Base-by-base conservation (phyloP, 2,329 filamentous ascomycete species). In the Cercospora nicotianae region DNA sequence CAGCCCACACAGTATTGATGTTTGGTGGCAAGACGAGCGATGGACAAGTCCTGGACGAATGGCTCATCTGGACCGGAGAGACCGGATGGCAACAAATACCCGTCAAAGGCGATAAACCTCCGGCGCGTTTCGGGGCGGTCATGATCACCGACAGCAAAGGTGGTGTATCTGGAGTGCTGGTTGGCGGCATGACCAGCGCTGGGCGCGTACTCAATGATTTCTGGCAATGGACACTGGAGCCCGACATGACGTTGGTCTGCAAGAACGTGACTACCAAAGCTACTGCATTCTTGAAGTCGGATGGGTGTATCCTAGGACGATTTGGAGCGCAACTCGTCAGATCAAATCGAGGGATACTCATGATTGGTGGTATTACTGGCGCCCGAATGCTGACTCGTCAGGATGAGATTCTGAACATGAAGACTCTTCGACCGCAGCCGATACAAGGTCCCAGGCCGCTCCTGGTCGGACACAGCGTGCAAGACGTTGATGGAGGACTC, bases 141-240 rank as follows among this genome's bases (percentile, higher is more conserved):
- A 81, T 89, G 45, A 87, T 87, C 4, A 83, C 76, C 28, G 64
- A 73, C 12, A 39, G 64, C 66, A 55, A 73, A 72, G 45, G 77
- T 70, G 51, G 74, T 79, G 26, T 77, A 78, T 53, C 75, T 53
- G 93, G 93, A 0, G 77, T 94, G 1, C 73, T 95, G 1, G 82
- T 87, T 18, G 93, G 93, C 18, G 94, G 94, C 0, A 89, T 96
- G 75, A 83, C 84, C 23, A 80, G 80, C 45, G 84, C 90, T 75
- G 91, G 90, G 3, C 81, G 84, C 8, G 82, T 96, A 13, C 80
- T 87, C 20, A 81, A 85, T 51, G 86, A 89, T 66, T 81, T 89
- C 13, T 90, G 90, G 82, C 80, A 81, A 60, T 96, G 92, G 91
- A 81, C 79, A 55, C 68, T 77, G 20, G 74, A 77, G 64, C 67